These are phyloP conservation scores for Macrophomina tecta DNA, from an alignment of 2,329 filamentous ascomycete species.

Conservation along the genomic window DNA sequence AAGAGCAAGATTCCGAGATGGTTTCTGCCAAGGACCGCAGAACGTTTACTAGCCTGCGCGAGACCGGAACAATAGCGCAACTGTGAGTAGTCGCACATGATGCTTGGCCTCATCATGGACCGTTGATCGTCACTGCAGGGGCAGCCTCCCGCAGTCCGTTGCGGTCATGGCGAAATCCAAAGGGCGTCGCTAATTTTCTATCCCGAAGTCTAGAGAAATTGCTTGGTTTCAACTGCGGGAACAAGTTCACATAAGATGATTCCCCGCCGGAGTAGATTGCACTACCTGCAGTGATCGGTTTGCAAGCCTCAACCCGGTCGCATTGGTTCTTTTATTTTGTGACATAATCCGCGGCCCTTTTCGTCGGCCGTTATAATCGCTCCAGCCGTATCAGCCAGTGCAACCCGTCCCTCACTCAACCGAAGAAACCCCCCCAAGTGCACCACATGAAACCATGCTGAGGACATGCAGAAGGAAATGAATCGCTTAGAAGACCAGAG, in stretches of 20 bases:
- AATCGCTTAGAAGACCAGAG: slow-evolving; percentile 94
- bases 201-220: not conserved
- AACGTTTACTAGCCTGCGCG: not conserved
- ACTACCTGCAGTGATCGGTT: slow-evolving; percentile 1
- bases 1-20: slow-evolving; percentile 11
- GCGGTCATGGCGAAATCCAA: not conserved
- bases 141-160: not conserved
- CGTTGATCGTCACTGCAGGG: slow-evolving; percentile 15
- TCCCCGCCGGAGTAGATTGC: not conserved
- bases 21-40: not conserved
- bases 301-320: slow-evolving; percentile 29
- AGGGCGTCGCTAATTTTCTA: not conserved
- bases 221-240: not conserved
- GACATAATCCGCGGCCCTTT: slow-evolving; percentile 24
- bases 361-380: slow-evolving; percentile 20
- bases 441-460: slow-evolving; percentile 33
- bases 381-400: slow-evolving; percentile 11
- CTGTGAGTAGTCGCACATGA: slow-evolving; percentile 5
- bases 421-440: slow-evolving; percentile 28
- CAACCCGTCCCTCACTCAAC: slow-evolving; percentile 24
- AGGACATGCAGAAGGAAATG: slow-evolving; percentile 50
- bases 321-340: slow-evolving; percentile 28
- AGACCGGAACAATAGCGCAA: not conserved
- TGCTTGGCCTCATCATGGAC: slow-evolving; percentile 23
- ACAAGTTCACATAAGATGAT: not conserved